Conservation (phyloP, 2,329 filamentous ascomycete species). For the Penicillium sp. region DNA sequence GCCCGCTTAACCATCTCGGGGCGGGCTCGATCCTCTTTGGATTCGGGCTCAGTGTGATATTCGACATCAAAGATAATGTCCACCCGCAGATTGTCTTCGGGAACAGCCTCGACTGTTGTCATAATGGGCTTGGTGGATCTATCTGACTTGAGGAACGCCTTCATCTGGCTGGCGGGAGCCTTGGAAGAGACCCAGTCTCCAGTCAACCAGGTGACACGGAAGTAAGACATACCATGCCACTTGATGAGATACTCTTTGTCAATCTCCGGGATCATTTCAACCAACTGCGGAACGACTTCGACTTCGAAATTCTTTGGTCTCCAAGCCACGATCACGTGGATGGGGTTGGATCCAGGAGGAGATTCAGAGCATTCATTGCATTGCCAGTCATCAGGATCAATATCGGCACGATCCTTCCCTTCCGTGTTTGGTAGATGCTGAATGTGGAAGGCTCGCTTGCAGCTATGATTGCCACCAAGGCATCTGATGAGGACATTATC, state of each 20-base stretch:
- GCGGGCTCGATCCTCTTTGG: constrained; percentile 59
- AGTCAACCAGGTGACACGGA: constrained; percentile 74
- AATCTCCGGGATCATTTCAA: constrained; percentile 57
- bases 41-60: constrained; percentile 51
- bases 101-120: constrained; percentile 68
- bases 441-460: constrained; percentile 71
- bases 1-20: constrained; percentile 63
- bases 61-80: constrained; percentile 83
- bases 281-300: constrained; percentile 37
- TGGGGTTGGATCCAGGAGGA: constrained; percentile 48
- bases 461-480: constrained; percentile 40
- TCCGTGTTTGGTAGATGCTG: constrained; percentile 60
- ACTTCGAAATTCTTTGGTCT: constrained; percentile 56
- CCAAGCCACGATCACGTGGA: constrained; percentile 80
- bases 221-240: constrained; percentile 73
- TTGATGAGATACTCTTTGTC: constrained; percentile 89
- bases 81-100: constrained; percentile 72
- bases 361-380: constrained; percentile 67
- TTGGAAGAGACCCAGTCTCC: constrained; percentile 81
- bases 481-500: constrained; percentile 78
- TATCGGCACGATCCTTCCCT: constrained; percentile 14
- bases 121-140: constrained; percentile 56
- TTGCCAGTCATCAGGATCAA: constrained; percentile 68
- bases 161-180: constrained; percentile 53
- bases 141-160: constrained; percentile 64